Conservation (phyloP, 148 eudicot genomes). For the Linanthus parryae region DNA sequence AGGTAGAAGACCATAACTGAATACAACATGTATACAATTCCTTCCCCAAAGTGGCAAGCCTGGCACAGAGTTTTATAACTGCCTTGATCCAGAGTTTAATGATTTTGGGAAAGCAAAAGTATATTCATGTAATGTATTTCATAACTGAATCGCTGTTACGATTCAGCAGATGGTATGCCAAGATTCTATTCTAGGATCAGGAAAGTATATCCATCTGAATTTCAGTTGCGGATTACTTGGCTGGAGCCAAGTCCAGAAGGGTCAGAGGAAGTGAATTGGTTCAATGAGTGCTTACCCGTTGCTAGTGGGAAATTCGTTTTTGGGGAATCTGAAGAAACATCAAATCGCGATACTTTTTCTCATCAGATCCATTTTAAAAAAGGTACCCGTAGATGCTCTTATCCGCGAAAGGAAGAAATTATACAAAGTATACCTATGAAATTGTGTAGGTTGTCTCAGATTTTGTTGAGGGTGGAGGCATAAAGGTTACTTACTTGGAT, state of each 20-base stretch:
- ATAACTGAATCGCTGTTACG: slow-evolving; percentile 44
- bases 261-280: slow-evolving; percentile 16
- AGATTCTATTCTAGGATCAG: slow-evolving; percentile 41
- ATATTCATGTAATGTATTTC: slow-evolving; percentile 23
- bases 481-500: slow-evolving; percentile 24
- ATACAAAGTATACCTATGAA: slow-evolving; percentile 22
- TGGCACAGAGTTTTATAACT: no score
- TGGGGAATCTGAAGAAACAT: slow-evolving; percentile 16
- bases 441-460: slow-evolving; percentile 35
- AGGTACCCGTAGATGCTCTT: slow-evolving; percentile 16
- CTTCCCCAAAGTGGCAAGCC: no score
- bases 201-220: slow-evolving; percentile 19
- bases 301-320: slow-evolving; percentile 35
- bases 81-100: slow-evolving; percentile 35
- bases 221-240: slow-evolving; percentile 31
- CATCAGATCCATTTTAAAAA: slow-evolving; percentile 27
- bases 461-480: slow-evolving; percentile 18
- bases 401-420: slow-evolving; percentile 35
- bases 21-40: no score
- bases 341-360: slow-evolving; percentile 22
- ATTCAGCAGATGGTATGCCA: slow-evolving; percentile 41
- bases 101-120: slow-evolving; percentile 35
- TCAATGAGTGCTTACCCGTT: slow-evolving; percentile 21
- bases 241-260: slow-evolving; percentile 26
- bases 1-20: no score